Evolutionary conservation across 371 early-diverging fungal species (phyloP), one percentile per base, ranked within the genome.

Genomic region (Mucor piriformis): DNA sequence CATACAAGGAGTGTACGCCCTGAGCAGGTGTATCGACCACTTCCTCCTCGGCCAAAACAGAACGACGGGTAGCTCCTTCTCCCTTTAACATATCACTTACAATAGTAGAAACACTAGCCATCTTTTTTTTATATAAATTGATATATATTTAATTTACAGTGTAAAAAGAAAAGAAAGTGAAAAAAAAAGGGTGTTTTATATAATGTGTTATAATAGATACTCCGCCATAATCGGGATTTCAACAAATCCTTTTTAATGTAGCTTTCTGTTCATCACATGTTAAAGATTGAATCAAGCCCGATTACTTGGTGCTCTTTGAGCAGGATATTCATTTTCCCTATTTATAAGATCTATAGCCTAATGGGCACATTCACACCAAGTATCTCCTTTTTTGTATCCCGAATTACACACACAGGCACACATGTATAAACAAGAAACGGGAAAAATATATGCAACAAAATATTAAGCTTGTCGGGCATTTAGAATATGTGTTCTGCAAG

Each of bases 1-100:
- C 92, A 67, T 87, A 88, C 29, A 91, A 73, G 2, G 92, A 89
- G 66, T 79, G 76, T 54, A 89, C 80, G 20, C 82, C 79, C 18
- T 77, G 77, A 48, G 65, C 58, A 43, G 89, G 88, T 8, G 69
- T 64, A 62, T 64, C 65, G 60, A 84, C 66, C 37, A 89, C 75
- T 43, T 73, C 79, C 53, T 79, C 67, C 24, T 83, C 81, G 12
- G 83, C 77, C 34, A 80, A 71, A 20, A 79, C 73, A 37, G 81
- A 79, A 50, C 86, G 83, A 42, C 84, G 80, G 50, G 84, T 70
- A 38, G 69, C 79, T 20, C 83, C 82, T 57, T 79, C 75, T 37
- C 78, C 76, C 42, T 44, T 16, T 29, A 55, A 1, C n/a, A 49
- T 44, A 12, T 48, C 16, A 50, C 51, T 44, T 43, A 59, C 50